Evolutionary conservation across 108 stramenopile species (phyloP), one percentile per base, ranked within the genome.

Genomic region (Hondaea fermentalgiana): DNA sequence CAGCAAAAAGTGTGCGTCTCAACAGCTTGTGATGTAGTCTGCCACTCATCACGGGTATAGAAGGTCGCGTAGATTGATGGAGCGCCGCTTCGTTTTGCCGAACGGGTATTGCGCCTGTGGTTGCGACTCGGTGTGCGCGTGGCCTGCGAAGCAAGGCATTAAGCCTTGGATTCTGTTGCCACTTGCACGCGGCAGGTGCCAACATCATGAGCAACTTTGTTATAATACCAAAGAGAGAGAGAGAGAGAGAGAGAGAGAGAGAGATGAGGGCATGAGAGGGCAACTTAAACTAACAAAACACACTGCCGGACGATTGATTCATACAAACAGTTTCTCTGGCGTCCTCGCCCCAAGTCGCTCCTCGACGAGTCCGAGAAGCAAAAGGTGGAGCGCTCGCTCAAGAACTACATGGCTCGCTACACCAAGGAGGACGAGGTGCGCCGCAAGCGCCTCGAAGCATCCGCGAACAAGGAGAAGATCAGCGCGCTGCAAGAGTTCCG

Each of bases 401-500:
- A 83, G 76, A 83, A 23, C 49, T 83, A 83, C 51, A 83, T 83
- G 76, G 45, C 76, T 28, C 76, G 76, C 76, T 83, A 45, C 51
- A 45, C 43, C 76, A 83, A 83, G 51, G 76, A 83, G 10, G 76
- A 83, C 51, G 76, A 83, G 51, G 49, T 83, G 23, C 76, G 76
- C 51, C 45, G 76, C 49, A 83, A 83, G 76, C 76, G 76, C 51
- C 76, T 83, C 51, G 76, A 83, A 23, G 76, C 76, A 14, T 21
- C 76, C 51, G 76, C 76, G 14, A 83, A 83, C 76, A 83, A 83
- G 51, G 76, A 83, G 76, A 47, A 53, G 51, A 83, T 83, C 51
- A 12, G 10, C 49, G 51, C 51, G 12, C 76, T 83, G 43, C 49
- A 53, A 16, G 76, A 53, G 49, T 83, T 83, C 51, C 76, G 76